Base-by-base conservation (phyloP, 768 basidiomycete species). In the Boletus rubescentipes region DNA sequence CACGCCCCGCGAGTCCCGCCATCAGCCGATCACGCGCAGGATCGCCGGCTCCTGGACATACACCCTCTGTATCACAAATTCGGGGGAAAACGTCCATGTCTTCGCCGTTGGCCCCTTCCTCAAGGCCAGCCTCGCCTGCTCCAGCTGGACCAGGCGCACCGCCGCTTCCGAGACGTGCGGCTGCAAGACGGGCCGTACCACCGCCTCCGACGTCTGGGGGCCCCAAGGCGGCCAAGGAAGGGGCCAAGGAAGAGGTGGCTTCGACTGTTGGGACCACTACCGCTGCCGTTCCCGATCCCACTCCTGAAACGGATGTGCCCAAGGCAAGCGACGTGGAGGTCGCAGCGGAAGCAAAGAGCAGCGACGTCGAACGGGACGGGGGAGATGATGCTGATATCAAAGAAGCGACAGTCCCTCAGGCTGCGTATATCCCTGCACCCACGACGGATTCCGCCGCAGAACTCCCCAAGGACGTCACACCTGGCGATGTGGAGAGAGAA, bases 141-240 rank as follows among this genome's bases (percentile, higher is more conserved):
- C 49, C 37, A 9, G 43, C 44, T 0, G 60, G 61, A 15, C 50
- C 57, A 2, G 54, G 59, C 1, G 71, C 73, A 7, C 87, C 87
- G 0, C 87, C 87, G 2, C 67, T 90, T 21, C 87, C 87, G 0
- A 77, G 84, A 38, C 74, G 87, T 41, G 87, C 87, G 0, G 79
- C 85, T 44, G 82, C 79, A 1, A 77, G 87, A 20, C 72, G 71
- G 7, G 55, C 50, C 21, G 66, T 60, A 4, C 68, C 68, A 38
- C 61, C 73, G 2, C 75, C 65, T 9, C 44, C 55, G 4, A 11
- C 50, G n/a, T 18, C 41, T 2, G 46, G 9, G 18, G 43, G 16
- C 7, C 23, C 26, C 1, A 55, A 44, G 18, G 29, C 12, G 34
- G n/a, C 15, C 3, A 53, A 12, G 26, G 47, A 51, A 37, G 48